These are phyloP conservation scores for Termitomyces sp. DNA, from an alignment of 768 basidiomycete species.

Conservation along the genomic window DNA sequence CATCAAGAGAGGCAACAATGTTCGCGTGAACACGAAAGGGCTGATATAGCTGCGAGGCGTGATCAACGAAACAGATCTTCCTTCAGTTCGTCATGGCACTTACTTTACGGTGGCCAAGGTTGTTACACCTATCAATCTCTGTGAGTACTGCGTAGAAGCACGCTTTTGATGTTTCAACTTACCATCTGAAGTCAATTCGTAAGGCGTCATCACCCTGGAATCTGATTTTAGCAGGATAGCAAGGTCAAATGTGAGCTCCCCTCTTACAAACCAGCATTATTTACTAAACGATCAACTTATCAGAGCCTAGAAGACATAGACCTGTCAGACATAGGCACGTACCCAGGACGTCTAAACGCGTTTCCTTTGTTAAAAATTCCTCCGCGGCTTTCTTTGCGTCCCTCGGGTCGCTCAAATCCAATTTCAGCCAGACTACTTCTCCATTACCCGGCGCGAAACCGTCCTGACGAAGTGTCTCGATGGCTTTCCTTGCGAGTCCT, in stretches of 20 bases:
- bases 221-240: background rate
- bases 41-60: conserved; percentile 39
- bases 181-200: conserved; percentile 11
- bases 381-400: conserved; percentile 42
- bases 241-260: background rate
- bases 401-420: conserved; percentile 46
- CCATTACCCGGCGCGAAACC: conserved; percentile 40
- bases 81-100: conserved; percentile 1
- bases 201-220: conserved; percentile 9
- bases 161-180: background rate
- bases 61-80: background rate
- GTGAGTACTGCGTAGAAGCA: background rate
- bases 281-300: conserved; percentile 29
- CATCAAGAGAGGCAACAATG: conserved; percentile 46
- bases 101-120: conserved; percentile 41
- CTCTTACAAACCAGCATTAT: conserved; percentile 48
- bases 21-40: conserved; percentile 48
- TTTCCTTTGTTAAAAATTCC: conserved; percentile 43
- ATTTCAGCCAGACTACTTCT: conserved; percentile 39
- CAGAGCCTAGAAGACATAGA: too few relatives aligned
- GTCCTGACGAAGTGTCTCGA: conserved; percentile 37
- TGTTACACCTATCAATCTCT: conserved; percentile 26
- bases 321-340: conserved; percentile 14
- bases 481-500: conserved; percentile 38
- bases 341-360: conserved; percentile 51